Base-by-base conservation (phyloP, 441 rosid genomes). In the Dalechampia spathulata region DNA sequence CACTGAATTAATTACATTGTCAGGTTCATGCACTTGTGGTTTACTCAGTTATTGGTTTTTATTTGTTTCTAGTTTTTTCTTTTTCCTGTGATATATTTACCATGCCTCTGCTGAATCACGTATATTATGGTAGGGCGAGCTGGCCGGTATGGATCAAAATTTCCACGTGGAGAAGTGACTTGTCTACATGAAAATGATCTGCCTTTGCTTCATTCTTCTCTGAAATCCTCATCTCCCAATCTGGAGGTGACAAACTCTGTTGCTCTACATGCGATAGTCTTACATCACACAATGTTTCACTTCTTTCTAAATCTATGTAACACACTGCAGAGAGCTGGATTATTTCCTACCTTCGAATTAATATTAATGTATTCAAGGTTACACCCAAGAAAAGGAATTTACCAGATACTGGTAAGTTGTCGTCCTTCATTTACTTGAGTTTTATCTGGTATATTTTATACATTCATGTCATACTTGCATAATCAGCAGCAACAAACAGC, bases 91-190 rank as follows among this genome's bases (percentile, higher is more conserved):
- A 20, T 59, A 22, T 38, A 22, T 3, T 14, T 59, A 26, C 14
- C 21, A 21, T 27, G 4, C 19, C 21, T 49, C 27, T 30, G 42
- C 26, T 66, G 30, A 49, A 15, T 58, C 63, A 48, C 30, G 30
- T 42, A 55, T 27, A 20, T 46, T 64, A 44, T 34, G 7, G 48
- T 55, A 86, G 99, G 99, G 67, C 81, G 99, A 78, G 95, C 96
- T 38, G 99, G 97, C 55, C 73, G 99, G 74, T 92, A 84, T 60
- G 85, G 85, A 37, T 92, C 99, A 60, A 82, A 86, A 49, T 92
- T 76, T 68, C 94, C 95, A 50, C 68, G 71, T 15, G 99, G 99
- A 41, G 88, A 92, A 73, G 99, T 92, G 63, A 89, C 96, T 52
- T 92, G 97, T 73, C 77, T 86, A 56, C 40, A 69, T 55, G 68